phyloP scores from a whole-genome alignment of 768 basidiomycete genomes.

The Suillus americanus region DNA sequence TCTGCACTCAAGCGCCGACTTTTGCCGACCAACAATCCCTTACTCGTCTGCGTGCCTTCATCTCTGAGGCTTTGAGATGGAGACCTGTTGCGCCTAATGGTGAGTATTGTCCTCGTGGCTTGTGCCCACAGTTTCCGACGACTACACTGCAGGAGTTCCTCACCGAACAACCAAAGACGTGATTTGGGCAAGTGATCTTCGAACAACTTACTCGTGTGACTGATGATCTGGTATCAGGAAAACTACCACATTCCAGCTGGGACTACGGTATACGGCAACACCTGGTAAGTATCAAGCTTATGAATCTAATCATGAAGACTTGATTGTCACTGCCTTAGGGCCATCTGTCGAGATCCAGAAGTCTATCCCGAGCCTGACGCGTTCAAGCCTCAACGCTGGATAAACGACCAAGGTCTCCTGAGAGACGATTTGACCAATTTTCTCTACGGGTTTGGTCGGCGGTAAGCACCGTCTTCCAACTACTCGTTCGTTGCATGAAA shows the following conservation, averaged over 20 bases:
- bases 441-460: conserved; percentile 54
- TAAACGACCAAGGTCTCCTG: neutral
- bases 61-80: neutral
- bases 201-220: neutral
- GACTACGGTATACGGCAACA: conserved; percentile 11
- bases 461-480: conserved; percentile 24
- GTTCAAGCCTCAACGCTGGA: neutral
- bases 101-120: neutral
- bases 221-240: neutral
- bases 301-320: no score
- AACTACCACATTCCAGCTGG: neutral
- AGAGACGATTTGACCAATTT: conserved; percentile 43
- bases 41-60: neutral
- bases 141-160: neutral
- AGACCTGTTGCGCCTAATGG: neutral
- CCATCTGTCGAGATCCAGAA: conserved; percentile 1
- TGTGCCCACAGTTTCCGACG: neutral
- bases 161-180: neutral
- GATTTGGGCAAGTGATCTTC: neutral
- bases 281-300: conserved; percentile 10
- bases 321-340: neutral
- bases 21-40: neutral
- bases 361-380: neutral
- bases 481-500: neutral
- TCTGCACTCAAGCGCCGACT: neutral